Base-by-base conservation (phyloP, 2,329 filamentous ascomycete genomes). In the Aciculosporium take region DNA sequence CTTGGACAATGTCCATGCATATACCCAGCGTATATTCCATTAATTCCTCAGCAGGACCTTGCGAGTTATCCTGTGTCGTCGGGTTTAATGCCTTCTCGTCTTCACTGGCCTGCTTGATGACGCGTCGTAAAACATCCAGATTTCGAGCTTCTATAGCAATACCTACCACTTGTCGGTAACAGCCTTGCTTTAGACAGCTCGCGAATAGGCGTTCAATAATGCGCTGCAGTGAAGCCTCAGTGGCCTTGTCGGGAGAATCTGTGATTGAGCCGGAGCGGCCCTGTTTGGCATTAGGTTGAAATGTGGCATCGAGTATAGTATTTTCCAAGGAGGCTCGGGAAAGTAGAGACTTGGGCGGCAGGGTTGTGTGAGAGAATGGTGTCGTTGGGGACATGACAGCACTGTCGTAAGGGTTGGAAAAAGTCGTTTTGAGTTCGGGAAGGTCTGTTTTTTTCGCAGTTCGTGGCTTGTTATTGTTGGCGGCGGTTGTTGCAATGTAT, bases 1-100 rank as follows among this genome's bases (percentile, higher is more conserved):
- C 91, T 63, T 96, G 91, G 15, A 98, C 87, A 46, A 96, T 81
- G 47, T 93, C 88, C 86, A 98, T 94, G 69, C 89, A 95, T 50
- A 98, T 93, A 51, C 88, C 79, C 46, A 98, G 66, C 17, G 91
- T 83, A 56, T 98, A 98, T 52, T 98, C 91, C 81, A 98, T 91
- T 43, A 98, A 66, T 58, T 96, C 89, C 57, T 96, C 88, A 15
- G 86, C 81, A 23, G 80, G 76, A 3, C 74, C 71, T 37, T 68
- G 62, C 9, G 61, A 59, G 33, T 66, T 63, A 18, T 71, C 70
- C 28, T 65, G 62, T 5, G 63, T 39, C 48, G 78, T 74, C 4
- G 66, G 61, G 56, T 80, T 77, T 51, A 72, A 68, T 41, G 75
- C 72, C 64, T 83, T 86, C 62, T 87, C 85, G 49, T 93, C 86